Percentiles rank a stretch among this genome's conserved stretches.
Evolutionary conservation across 2,329 filamentous ascomycete species (phyloP).

Genomic region (Westerdykella ornata): DNA sequence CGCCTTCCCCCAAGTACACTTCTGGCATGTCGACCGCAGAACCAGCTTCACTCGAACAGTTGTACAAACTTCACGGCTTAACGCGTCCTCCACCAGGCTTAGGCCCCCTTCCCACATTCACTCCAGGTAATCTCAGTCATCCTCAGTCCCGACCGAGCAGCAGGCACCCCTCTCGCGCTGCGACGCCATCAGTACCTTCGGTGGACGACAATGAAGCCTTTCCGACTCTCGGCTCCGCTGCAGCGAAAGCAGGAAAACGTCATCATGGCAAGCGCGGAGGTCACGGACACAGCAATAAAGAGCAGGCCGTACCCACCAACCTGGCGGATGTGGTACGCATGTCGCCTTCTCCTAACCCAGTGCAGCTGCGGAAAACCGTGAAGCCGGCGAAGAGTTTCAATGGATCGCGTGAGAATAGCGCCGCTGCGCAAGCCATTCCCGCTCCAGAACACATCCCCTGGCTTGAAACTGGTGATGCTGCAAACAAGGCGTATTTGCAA

Average conservation of each 20-base stretch:
- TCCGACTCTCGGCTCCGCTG: constrained; percentile 73
- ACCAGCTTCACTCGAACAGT: constrained; percentile 38
- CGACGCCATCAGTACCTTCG: constrained; percentile 62
- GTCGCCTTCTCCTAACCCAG: constrained; percentile 74
- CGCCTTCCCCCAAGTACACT: constrained; percentile 39
- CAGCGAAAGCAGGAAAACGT: constrained; percentile 73
- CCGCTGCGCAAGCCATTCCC: constrained; percentile 74
- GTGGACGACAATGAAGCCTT: constrained; percentile 96
- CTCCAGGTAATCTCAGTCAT: constrained; percentile 50
- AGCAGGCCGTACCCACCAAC: constrained; percentile 56
- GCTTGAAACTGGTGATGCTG: constrained; percentile 85
- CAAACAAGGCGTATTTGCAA: constrained; percentile 92
- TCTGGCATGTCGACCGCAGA: constrained; percentile 38
- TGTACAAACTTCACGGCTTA: constrained; percentile 34
- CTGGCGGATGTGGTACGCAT: constrained; percentile 93
- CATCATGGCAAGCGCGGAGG: constrained; percentile 87
- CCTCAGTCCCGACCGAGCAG: constrained; percentile 79
- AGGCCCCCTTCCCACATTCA: constrained; percentile 55
- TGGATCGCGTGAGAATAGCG: constrained; percentile 67
- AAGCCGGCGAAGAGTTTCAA: constrained; percentile 61
- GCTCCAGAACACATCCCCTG: constrained; percentile 90
- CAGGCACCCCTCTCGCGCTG: constrained; percentile 62
- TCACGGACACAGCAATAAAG: constrained; percentile 56
- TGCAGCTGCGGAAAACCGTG: constrained; percentile 52
- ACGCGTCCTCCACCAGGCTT: constrained; percentile 63